Percentiles rank a stretch among this genome's conserved stretches.
Evolutionary conservation across 768 basidiomycete species (phyloP).

Genomic region (Cubamyces lactineus): DNA sequence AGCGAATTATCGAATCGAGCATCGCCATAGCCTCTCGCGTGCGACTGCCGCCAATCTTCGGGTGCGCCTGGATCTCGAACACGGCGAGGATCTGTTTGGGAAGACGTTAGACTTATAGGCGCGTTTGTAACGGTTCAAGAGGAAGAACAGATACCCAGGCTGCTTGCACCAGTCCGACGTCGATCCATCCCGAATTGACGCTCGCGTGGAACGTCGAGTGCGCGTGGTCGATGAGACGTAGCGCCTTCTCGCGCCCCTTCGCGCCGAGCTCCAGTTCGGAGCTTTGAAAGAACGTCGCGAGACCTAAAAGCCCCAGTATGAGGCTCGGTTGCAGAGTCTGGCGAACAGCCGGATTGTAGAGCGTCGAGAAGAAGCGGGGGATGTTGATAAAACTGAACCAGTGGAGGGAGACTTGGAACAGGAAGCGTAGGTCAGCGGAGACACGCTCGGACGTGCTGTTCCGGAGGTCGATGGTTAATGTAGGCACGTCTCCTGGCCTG

Average conservation of each 20-base stretch:
- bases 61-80: constrained; percentile 75
- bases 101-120: too few species aligned
- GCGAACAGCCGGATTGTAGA: constrained; percentile 54
- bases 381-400: constrained; percentile 78
- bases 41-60: constrained; percentile 54
- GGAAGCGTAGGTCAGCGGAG: constrained; percentile 59
- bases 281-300: constrained; percentile 69
- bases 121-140: too few species aligned
- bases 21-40: constrained; percentile 56
- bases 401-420: constrained; percentile 65
- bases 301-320: constrained; percentile 59
- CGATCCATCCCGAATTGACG: constrained; percentile 69
- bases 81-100: constrained; percentile 59
- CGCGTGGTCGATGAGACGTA: constrained; percentile 66
- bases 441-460: constrained; percentile 48
- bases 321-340: constrained; percentile 67
- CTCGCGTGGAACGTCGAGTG: constrained; percentile 73
- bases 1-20: constrained; percentile 69
- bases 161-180: constrained; percentile 72
- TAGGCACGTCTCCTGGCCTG: constrained; percentile 22
- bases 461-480: constrained; percentile 39
- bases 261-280: constrained; percentile 55
- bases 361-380: constrained; percentile 63
- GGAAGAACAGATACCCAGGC: constrained; percentile 48
- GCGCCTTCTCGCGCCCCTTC: constrained; percentile 55